Base-by-base conservation (phyloP, 352 stramenopile genomes). In the Phytophthora agathidicida region DNA sequence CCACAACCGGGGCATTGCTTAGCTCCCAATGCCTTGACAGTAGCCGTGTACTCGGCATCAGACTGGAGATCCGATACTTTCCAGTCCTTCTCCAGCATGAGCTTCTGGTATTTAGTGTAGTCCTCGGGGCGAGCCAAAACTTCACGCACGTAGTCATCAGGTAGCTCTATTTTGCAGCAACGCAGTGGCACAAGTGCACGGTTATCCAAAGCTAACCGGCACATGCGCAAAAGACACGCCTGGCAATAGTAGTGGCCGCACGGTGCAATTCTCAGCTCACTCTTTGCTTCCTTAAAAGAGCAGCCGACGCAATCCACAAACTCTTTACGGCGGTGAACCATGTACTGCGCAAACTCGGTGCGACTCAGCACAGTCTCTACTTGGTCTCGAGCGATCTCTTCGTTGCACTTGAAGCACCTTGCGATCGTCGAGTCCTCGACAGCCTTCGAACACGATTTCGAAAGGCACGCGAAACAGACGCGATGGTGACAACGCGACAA, bases 1-100 rank as follows among this genome's bases (percentile, higher is more conserved):
- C 83, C 83, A 52, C 83, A 93, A 19, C 76, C 83, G 1, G 83
- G 81, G 37, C 83, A 93, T 37, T 91, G 83, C 52, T 93, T 93
- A 0, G 65, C 81, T 13, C 82, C 79, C 2, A 85, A 17, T 3
- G 33, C 22, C 26, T 43, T 42, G 8, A 93, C 79, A 9, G 58
- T 72, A 5, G 55, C 37, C 7, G 75, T 56, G 59, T 93, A 93
- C 48, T 91, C 81, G 22, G 54, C 52, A 55, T 93, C 83, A 6
- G 79, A 89, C 33, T 67, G 38, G 2, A 93, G 69, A 26, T 88
- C 71, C 43, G 69, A 89, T 30, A 57, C 19, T 41, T 77, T 75
- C 81, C 83, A 91, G 42, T 77, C 42, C 53, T 77, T 82, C 36
- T 90, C 81, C 3, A 9, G 33, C 28, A 89, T 38, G 11, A 88